Conservation (phyloP, 345 rosid genomes). For the Moringa oleifera region DNA sequence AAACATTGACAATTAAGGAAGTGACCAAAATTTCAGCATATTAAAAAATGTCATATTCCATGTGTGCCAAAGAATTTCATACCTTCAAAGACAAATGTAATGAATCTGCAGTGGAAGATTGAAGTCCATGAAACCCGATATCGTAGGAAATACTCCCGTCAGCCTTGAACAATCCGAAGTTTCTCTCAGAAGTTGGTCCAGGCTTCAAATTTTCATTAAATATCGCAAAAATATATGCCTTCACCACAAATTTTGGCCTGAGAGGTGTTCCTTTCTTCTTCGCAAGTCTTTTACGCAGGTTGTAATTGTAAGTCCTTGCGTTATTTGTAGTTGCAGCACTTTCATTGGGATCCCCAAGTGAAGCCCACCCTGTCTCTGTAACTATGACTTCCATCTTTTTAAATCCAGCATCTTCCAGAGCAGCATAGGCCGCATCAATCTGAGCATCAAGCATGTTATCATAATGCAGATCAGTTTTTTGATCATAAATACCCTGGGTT, state of each 20-base stretch:
- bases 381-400: constrained; percentile 83
- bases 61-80: constrained; percentile 22
- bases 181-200: constrained; percentile 85
- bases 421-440: constrained; percentile 93
- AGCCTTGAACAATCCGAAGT: constrained; percentile 87
- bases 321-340: constrained; percentile 75
- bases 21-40: constrained; percentile 3
- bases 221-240: constrained; percentile 83
- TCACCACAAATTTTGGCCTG: constrained; percentile 66
- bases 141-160: constrained; percentile 88
- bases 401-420: constrained; percentile 75
- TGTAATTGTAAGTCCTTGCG: constrained; percentile 86
- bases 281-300: constrained; percentile 88
- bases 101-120: constrained; percentile 58
- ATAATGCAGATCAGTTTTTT: constrained; percentile 61
- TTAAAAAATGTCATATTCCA: constrained; percentile 9
- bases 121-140: constrained; percentile 72
- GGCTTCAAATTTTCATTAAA: constrained; percentile 82
- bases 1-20: neutral
- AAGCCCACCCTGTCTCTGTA: constrained; percentile 98
- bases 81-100: constrained; percentile 54
- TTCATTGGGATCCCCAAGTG: constrained; percentile 76
- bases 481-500: constrained; percentile 63
- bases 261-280: constrained; percentile 92
- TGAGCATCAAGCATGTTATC: constrained; percentile 99